A percentile compares a stretch with the other conserved stretches of the same genome.
These are phyloP conservation scores for Pseudogymnoascus sp. DNA, from an alignment of 2,329 filamentous ascomycete species.

Conservation along the genomic window DNA sequence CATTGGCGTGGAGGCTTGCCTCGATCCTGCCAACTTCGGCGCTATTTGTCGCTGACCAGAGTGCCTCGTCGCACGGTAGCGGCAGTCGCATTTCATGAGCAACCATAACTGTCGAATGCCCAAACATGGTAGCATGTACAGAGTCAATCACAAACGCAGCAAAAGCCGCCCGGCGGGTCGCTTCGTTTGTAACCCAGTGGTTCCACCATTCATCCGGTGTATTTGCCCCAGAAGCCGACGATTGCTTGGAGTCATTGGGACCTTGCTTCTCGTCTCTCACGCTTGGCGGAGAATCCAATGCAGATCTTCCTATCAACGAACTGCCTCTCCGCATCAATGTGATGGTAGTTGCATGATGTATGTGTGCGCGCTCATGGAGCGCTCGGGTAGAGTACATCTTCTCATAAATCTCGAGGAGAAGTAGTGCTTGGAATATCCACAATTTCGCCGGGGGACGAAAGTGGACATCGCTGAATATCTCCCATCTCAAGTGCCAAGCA, in stretches of 20 bases:
- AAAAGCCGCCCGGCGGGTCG: slow-evolving; percentile 81
- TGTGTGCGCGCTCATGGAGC: slow-evolving; percentile 88
- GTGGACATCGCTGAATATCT: slow-evolving; percentile 85
- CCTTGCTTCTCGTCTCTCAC: slow-evolving; percentile 39
- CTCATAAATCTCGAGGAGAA: slow-evolving; percentile 87
- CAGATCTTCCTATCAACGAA: slow-evolving; percentile 78
- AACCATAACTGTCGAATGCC: slow-evolving; percentile 93
- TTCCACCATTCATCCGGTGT: slow-evolving; percentile 90
- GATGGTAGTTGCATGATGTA: slow-evolving; percentile 91
- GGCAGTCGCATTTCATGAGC: slow-evolving; percentile 90
- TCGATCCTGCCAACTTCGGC: slow-evolving; percentile 81
- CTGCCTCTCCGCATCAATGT: slow-evolving; percentile 91
- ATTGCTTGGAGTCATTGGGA: slow-evolving; percentile 47
- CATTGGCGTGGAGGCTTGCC: slow-evolving; percentile 68
- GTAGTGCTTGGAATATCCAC: slow-evolving; percentile 88
- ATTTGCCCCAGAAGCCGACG: slow-evolving; percentile 54
- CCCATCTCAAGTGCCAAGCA: slow-evolving; percentile 89
- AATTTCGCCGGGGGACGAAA: slow-evolving; percentile 88
- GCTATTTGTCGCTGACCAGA: slow-evolving; percentile 86
- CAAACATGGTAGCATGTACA: slow-evolving; percentile 96
- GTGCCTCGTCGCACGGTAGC: slow-evolving; percentile 80
- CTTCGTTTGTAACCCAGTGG: slow-evolving; percentile 90
- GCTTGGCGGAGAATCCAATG: slow-evolving; percentile 75
- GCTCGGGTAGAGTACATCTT: slow-evolving; percentile 95
- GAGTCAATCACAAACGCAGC: slow-evolving; percentile 93